Base-by-base conservation (phyloP, 1,284 basidiomycete genomes). In the Anthracocystis setariae region DNA sequence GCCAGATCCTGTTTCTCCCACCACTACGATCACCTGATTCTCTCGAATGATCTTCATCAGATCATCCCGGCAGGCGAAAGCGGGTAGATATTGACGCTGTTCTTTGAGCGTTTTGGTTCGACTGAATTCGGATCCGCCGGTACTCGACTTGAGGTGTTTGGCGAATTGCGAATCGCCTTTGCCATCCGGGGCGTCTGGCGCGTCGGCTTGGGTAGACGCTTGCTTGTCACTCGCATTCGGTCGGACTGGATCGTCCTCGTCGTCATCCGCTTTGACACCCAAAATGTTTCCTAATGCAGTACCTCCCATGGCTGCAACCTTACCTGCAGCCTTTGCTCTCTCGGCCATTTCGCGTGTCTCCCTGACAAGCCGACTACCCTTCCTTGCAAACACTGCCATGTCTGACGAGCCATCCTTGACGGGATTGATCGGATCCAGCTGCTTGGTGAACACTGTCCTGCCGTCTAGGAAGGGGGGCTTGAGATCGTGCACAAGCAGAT, bases 401-500 rank as follows among this genome's bases (percentile, higher is more conserved):
- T 99, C 96, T 64, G 91, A 93, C 0, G 94, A 93, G 5, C 88
- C 87, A 82, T 99, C 96, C 43, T 91, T 89, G 69, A 98, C 92
- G 0, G 96, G 96, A 78, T 97, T 97, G 84, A 98, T 92, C 0
- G 96, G 94, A 49, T 97, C 95, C 17, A 98, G 87, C 82, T 98
- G 96, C 82, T 92, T 94, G 2, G 96, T 99, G 83, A 92, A 99
- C 0, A 97, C 92, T 0, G 92, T 94, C 21, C 92, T 91, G 0
- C 96, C 96, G 77, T 98, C 95, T 57, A 99, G 87, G 86, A 98
- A 99, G 0, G 96, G 96, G 0, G 96, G 96, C 76, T 96, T 96
- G 52, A 98, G 88, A 82, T 98, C 92, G 78, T 98, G 96, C 0
- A 97, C 92, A 84, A 98, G 91, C 40, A 99, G 91, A 81, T 98